Percentiles rank a stretch among this genome's conserved stretches.
Evolutionary conservation across 1,139 yeast species (phyloP).

Genomic region (Taphrina confusa): DNA sequence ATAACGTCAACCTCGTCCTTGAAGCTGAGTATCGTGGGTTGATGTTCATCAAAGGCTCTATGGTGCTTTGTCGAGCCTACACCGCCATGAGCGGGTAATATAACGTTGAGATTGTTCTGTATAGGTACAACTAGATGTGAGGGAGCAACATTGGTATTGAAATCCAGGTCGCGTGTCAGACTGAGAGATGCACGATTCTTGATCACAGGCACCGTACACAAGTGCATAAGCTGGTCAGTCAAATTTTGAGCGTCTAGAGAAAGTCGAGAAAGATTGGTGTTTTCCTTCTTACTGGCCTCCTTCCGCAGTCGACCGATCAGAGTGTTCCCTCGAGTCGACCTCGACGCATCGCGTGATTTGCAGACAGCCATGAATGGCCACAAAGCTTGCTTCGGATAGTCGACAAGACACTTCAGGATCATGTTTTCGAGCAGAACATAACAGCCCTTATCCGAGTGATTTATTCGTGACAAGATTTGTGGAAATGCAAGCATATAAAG

Average conservation of each 20-base stretch:
- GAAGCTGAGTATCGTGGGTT: slow-evolving; percentile 46
- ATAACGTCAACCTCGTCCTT: slow-evolving; percentile 68
- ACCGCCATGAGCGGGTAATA: slow-evolving; percentile 52
- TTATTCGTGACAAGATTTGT: slow-evolving; percentile 77
- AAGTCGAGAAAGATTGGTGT: slow-evolving; percentile 30
- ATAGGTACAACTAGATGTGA: slow-evolving; percentile 80
- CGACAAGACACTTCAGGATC: slow-evolving; percentile 57
- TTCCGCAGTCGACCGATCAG: slow-evolving; percentile 45
- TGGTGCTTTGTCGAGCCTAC: slow-evolving; percentile 48
- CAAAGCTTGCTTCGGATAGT: slow-evolving; percentile 77
- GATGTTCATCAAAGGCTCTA: slow-evolving; percentile 56
- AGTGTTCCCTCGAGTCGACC: slow-evolving; percentile 58
- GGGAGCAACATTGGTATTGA: slow-evolving; percentile 57
- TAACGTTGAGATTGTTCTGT: slow-evolving; percentile 67
- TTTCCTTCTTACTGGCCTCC: slow-evolving; percentile 24
- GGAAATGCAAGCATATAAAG: slow-evolving; percentile 86
- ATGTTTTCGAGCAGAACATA: slow-evolving; percentile 59
- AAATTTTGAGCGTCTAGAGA: slow-evolving; percentile 44
- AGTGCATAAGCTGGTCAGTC: slow-evolving; percentile 45
- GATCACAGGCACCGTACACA: slow-evolving; percentile 48
- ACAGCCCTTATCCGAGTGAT: slow-evolving; percentile 63
- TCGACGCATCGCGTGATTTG: slow-evolving; percentile 62
- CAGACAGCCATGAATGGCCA: slow-evolving; percentile 82
- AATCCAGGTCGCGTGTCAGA: slow-evolving; percentile 52
- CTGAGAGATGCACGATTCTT: slow-evolving; percentile 49